Evolutionary conservation across 306 rosid species (phyloP).

Genomic region (Lithocarpus polystachyus): DNA sequence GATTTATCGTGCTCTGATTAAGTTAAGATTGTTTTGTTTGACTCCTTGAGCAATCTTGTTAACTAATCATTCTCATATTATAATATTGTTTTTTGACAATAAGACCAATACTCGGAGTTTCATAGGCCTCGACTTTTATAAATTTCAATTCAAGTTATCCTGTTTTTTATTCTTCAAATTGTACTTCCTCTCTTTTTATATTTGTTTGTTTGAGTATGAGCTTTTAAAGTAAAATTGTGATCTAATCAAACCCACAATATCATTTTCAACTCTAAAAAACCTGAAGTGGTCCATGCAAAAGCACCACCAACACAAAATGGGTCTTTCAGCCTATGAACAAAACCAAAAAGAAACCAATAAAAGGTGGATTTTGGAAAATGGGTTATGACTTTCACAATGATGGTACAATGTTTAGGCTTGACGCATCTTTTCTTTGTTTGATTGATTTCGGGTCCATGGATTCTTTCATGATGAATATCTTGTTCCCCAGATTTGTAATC

Average conservation of each 20-base stretch:
- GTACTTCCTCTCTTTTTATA: not conserved
- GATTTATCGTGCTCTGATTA: not conserved
- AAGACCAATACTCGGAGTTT: not conserved
- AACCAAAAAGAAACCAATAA: too few relatives aligned
- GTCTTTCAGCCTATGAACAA: too few relatives aligned
- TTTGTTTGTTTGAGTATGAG: not conserved
- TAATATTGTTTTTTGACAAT: not conserved
- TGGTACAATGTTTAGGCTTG: not conserved
- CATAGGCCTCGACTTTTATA: not conserved
- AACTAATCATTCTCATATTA: not conserved
- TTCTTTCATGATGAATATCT: not conserved
- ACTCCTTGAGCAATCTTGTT: not conserved
- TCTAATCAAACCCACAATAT: not conserved
- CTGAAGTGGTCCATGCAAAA: too few relatives aligned
- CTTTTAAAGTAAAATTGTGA: not conserved
- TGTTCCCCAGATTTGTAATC: not conserved
- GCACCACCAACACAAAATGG: too few relatives aligned
- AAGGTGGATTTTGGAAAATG: not conserved
- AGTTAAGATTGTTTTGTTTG: not conserved
- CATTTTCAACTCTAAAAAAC: too few relatives aligned
- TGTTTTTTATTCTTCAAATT: not conserved
- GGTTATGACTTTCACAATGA: not conserved
- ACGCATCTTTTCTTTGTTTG: not conserved
- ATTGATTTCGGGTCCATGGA: not conserved
- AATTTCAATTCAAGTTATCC: too few relatives aligned